Conservation (phyloP, 1,139 yeast species). For the Yamadazyma taylorii region DNA sequence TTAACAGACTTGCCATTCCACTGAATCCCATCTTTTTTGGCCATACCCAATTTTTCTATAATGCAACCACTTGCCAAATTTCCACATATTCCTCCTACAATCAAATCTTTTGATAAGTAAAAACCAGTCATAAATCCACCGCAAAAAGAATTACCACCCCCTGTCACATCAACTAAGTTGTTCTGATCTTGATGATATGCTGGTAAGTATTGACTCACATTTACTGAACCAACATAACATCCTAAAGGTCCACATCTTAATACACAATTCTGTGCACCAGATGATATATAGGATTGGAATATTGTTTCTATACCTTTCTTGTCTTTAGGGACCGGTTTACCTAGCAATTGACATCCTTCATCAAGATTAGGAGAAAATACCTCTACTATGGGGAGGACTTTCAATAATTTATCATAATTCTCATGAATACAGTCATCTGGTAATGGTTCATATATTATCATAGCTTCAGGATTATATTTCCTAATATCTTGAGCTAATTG, state of each 20-base stretch:
- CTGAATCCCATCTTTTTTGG: conserved; percentile 30
- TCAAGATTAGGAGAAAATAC: conserved; percentile 81
- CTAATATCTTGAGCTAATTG: conserved; percentile 42
- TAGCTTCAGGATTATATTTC: conserved; percentile 28
- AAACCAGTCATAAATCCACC: conserved; percentile 76
- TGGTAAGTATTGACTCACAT: conserved; percentile 48
- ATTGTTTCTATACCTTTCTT: conserved; percentile 29
- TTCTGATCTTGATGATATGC: conserved; percentile 63
- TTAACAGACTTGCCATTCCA: conserved; percentile 57
- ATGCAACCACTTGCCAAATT: conserved; percentile 77
- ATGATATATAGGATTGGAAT: conserved; percentile 35
- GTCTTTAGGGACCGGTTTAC: conserved; percentile 14
- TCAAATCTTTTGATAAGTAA: conserved; percentile 48
- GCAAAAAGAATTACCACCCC: conserved; percentile 89
- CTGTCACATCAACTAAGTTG: conserved; percentile 81
- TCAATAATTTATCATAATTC: conserved; percentile 38
- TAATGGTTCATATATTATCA: conserved; percentile 80
- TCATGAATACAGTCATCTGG: conserved; percentile 69
- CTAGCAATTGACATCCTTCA: conserved; percentile 56
- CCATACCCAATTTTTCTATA: conserved; percentile 78
- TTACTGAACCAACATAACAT: conserved; percentile 34
- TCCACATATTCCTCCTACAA: conserved; percentile 63
- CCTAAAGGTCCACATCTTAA: conserved; percentile 75
- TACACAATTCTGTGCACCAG: conserved; percentile 45
- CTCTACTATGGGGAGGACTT: conserved; percentile 49